Base-by-base conservation (phyloP, 139 green algal genomes). In the Trebouxia sp. region DNA sequence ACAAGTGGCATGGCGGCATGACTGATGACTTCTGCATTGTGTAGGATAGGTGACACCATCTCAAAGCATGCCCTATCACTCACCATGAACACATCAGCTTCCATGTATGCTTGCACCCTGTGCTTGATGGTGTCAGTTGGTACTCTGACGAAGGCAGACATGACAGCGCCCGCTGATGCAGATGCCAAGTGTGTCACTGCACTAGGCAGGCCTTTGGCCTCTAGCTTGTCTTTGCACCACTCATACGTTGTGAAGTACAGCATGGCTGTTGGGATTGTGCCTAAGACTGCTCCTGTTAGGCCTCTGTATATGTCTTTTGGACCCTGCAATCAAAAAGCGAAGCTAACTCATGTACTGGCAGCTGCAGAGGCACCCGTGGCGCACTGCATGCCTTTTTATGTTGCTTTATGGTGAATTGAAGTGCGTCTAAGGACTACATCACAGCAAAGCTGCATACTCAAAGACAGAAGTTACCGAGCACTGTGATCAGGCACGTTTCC, bases 91-190 rank as follows among this genome's bases (percentile, higher is more conserved):
- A 90, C 53, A 76, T 88, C 85, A 17, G 85, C 72, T 78, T 91
- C 83, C 62, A 92, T 78, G 81, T 95, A 96, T 3, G 91, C 90
- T 81, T 96, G 92, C 53, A 95, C 90, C 11, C 90, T 79, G 86
- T 96, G 92, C 78, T 92, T 92, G 39, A 95, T 51, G 14, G 91
- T 92, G 82, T 96, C 92, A 7, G 84, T 88, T 0, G 92, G 92
- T 41, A 96, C 92, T 1, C 89, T 83, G 24, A 94, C 47, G 10
- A 90, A 48, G 0, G 84, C 86, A 3, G 87, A 90, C 24, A 85
- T 45, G 0, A 90, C 37, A 20, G 90, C 88, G 20, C 85, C 89
- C 6, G 76, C 65, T 0, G 80, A 84, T 3, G 84, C 85, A 14
- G 83, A 86, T 7, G 84, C 58, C 26, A 93, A 50, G 37, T 90